Evolutionary conservation across 2,329 filamentous ascomycete species (phyloP), one percentile per base, ranked within the genome.

Genomic region (Chrysoporthe puriensis): DNA sequence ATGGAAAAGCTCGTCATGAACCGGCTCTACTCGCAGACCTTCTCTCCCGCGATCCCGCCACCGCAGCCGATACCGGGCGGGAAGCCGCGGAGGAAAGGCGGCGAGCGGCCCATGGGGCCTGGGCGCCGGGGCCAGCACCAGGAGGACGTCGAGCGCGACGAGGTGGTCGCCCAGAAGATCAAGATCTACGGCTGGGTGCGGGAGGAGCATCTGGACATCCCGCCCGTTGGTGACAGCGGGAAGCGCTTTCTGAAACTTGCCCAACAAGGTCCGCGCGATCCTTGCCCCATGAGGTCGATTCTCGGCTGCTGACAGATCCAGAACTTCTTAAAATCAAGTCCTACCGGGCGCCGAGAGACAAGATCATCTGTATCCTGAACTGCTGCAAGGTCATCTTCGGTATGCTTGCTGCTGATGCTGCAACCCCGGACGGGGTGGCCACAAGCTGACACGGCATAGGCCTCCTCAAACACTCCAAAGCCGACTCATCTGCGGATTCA

Each of bases 1-100:
- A 99, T 99, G 96, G 96, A 99, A 82, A 99, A 99, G 78, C 85
- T 99, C 4, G 96, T 99, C 72, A 99, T 99, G 96, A 99, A 99
- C 77, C 86, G 96, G 66, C 82, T 99, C 4, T 99, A 99, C 78
- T 89, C 90, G 0, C 96, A 99, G 78, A 98, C 96, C 0, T 99
- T 99, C 77, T 97, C 95, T 0, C 96, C 96, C 0, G 93, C 93
- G 16, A 99, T 99, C 71, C 88, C 93, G 3, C 86, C 93, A 0
- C 91, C 93, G 3, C 91, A 93, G 70, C 90, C 90, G 2, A 86
- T 91, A 46, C 86, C 91, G 34, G 88, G 88, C 26, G 86, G 87
- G 44, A 90, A 91, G 77, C 86, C 90, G 34, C 90, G 88, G 79
- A 84, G 88, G 74, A 90, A 89, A 77, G 88, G 89, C 63, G 86